Base-by-base conservation (phyloP, 2,329 filamentous ascomycete species). In the Fusarium devonianum region DNA sequence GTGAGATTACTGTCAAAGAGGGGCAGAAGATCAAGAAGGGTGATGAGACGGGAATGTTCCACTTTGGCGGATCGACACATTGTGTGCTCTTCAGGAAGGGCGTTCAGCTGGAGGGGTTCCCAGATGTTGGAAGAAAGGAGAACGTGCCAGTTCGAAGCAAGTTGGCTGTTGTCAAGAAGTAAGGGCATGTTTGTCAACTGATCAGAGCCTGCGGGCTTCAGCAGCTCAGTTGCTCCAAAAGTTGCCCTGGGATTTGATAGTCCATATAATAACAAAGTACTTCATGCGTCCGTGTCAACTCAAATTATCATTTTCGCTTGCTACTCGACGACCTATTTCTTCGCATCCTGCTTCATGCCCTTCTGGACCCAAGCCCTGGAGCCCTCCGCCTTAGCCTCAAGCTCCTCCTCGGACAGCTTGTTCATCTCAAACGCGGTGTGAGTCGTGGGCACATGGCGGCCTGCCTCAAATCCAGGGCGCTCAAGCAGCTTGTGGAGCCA, bases 31-130 rank as follows among this genome's bases (percentile, higher is more conserved):
- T 92, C 12, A 75, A 75, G 41, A 91, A 90, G 75, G 89, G 89
- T 1, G 81, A 90, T 4, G 74, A 90, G 72, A 75, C 85, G 28
- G 88, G 88, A 30, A 90, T 90, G 87, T 92, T 92, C 70, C 88
- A 92, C 65, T 91, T 87, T 66, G 88, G 88, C n/a, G 88, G 89
- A 0, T 86, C 81, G 6, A 84, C 83, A 2, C 84, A 89, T 65
- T 89, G 85, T 60, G 65, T 91, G 59, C 64, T 92, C 3, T 90
- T 91, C 71, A 71, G 81, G 18, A 76, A 80, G 55, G 78, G 74
- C 0, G 80, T 86, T 22, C 72, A 76, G 43, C 51, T 84, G 0
- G 67, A 73, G 2, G 74, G 66, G 0, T 69, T 77, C 25, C 75
- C 74, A 0, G 55, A 67, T 42, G 51, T 72, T 0, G 70, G 70